These are phyloP conservation scores for Solanum bukasovii DNA, from an alignment of 257 asterid genomes.

Conservation along the genomic window DNA sequence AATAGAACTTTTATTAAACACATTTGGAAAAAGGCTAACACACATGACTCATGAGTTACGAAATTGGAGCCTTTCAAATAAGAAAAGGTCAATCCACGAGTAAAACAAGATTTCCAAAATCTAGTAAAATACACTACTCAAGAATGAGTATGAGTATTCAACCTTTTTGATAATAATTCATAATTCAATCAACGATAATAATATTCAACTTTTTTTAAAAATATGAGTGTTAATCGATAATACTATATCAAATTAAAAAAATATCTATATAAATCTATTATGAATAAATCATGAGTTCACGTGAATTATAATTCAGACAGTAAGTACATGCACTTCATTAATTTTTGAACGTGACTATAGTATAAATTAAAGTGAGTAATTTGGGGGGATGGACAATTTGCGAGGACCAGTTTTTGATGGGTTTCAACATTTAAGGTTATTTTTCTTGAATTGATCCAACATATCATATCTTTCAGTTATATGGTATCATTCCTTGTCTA, in stretches of 20 bases:
- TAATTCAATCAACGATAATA: neutral
- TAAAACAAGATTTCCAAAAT: neutral
- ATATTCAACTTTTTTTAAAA: too few relatives aligned
- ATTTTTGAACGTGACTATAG: neutral
- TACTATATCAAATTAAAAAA: too few relatives aligned
- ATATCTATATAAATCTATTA: too few relatives aligned
- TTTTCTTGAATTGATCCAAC: neutral
- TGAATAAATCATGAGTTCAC: neutral
- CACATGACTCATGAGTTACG: neutral
- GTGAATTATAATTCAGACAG: neutral
- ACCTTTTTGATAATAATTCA: neutral
- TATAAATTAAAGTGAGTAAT: neutral
- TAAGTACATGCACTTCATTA: neutral
- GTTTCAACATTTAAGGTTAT: neutral
- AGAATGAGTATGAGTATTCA: neutral
- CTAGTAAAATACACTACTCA: neutral
- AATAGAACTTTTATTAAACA: neutral
- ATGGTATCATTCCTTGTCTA: neutral
- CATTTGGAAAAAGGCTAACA: neutral
- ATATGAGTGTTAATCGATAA: too few relatives aligned
- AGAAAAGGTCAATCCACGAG: neutral
- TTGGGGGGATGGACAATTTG: neutral
- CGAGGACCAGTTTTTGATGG: neutral
- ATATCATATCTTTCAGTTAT: neutral
- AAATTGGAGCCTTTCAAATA: neutral